A percentile compares a stretch with the other conserved stretches of the same genome.
Conservation (phyloP, 257 asterid species). For the Asclepias syriaca region DNA sequence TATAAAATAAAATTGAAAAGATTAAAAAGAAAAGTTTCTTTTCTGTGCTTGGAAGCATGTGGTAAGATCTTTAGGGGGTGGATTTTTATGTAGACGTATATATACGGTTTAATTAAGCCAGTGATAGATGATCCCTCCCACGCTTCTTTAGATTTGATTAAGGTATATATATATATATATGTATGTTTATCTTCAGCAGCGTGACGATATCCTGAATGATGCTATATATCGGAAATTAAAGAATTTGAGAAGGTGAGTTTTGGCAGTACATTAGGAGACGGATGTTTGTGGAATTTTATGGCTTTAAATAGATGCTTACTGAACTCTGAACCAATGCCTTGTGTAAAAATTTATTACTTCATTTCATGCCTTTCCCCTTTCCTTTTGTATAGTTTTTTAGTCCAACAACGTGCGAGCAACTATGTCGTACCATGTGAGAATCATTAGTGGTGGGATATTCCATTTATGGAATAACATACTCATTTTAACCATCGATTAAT, state of each 20-base stretch:
- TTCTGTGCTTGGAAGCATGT: not conserved
- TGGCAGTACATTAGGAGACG: constrained; percentile 1
- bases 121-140: no score
- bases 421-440: not conserved
- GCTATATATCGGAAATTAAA: not conserved
- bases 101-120: not conserved
- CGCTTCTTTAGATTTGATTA: no score
- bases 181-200: not conserved
- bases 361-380: not conserved
- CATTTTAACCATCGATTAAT: no score
- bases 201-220: not conserved
- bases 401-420: not conserved
- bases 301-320: not conserved
- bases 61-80: not conserved
- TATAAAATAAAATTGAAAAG: not conserved
- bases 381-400: not conserved
- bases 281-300: not conserved
- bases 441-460: no score
- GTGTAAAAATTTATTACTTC: not conserved
- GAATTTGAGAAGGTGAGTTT: not conserved
- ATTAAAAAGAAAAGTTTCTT: no score
- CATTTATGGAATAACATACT: no score
- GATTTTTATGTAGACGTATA: not conserved
- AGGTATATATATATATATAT: no score
- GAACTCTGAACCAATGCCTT: not conserved